Evolutionary conservation across 306 rosid species (phyloP).

Genomic region (Morella rubra): DNA sequence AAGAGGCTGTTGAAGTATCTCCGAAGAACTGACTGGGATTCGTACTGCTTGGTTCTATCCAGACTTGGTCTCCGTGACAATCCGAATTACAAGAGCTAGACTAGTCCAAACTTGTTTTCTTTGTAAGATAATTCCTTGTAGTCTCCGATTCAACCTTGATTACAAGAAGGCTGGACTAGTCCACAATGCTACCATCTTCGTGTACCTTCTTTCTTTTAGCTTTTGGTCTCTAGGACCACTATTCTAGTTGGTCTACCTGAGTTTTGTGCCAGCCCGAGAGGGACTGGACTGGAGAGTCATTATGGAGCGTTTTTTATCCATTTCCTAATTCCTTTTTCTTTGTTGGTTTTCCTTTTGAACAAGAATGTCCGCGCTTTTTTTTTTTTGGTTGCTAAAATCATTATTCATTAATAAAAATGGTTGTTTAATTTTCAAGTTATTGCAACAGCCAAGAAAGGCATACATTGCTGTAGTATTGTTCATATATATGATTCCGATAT

Average conservation of each 20-base stretch:
- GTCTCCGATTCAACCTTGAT: neutral
- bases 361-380: neutral
- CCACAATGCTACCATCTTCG: neutral
- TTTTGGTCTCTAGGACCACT: neutral
- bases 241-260: neutral
- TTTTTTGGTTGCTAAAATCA: too few species aligned
- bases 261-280: neutral
- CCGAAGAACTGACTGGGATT: constrained; percentile 92
- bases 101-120: neutral
- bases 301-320: neutral
- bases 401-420: neutral
- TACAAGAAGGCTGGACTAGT: neutral
- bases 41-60: constrained; percentile 77
- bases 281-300: neutral
- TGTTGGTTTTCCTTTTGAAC: neutral
- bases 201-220: neutral
- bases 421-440: neutral
- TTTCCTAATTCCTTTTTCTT: neutral
- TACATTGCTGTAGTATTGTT: neutral
- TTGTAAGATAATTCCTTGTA: neutral
- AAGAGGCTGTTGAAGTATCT: constrained; percentile 80
- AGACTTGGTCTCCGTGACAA: constrained; percentile 87
- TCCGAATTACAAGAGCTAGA: constrained; percentile 55
- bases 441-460: neutral
- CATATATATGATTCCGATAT: neutral